Base-by-base conservation (phyloP, 2,329 filamentous ascomycete species). In the Apiospora malaysiana region DNA sequence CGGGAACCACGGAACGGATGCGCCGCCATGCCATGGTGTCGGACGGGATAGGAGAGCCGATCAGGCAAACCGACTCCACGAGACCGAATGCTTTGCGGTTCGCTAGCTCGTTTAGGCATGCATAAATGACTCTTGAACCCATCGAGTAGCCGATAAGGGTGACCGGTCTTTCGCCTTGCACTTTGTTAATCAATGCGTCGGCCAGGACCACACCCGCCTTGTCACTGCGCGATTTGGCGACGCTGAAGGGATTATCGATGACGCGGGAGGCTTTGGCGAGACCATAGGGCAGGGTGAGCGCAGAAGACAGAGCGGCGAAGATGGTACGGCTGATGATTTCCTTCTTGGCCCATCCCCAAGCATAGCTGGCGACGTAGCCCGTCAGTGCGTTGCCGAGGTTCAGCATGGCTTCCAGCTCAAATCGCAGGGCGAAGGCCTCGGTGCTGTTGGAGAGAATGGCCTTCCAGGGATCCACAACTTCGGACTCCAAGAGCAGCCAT, bases 361-460 rank as follows among this genome's bases (percentile, higher is more conserved):
- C 94, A 47, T 90, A 90, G 76, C 91, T 95, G 73, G 90, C 93
- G 68, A 97, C 89, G 75, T 97, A 89, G 1, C 90, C 91, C 71
- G 92, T 91, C 73, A 98, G 89, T 0, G 93, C 90, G 73, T 89
- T 92, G 0, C 95, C 95, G 1, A 98, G 87, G 70, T 92, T 94
- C 76, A 92, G 85, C 43, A 98, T 83, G 0, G 93, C 88, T 68
- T 94, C 89, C 10, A 93, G 86, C 80, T 98, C 96, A 89, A 92
- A 98, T 40, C 93, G 89, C 21, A 98, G 84, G 8, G 92, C 93
- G 78, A 97, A 98, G 0, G 92, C 89, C 81, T 98, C 95, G 32
- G 90, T 88, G 73, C 92, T 85, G 27, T 87, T 85, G 21, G 73
- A 45, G 1, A 92, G 92, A 27, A 98, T 83, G 37, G 92, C 90